Evolutionary conservation across 2,329 filamentous ascomycete species (phyloP).

Genomic region (Nothopassalora personata): DNA sequence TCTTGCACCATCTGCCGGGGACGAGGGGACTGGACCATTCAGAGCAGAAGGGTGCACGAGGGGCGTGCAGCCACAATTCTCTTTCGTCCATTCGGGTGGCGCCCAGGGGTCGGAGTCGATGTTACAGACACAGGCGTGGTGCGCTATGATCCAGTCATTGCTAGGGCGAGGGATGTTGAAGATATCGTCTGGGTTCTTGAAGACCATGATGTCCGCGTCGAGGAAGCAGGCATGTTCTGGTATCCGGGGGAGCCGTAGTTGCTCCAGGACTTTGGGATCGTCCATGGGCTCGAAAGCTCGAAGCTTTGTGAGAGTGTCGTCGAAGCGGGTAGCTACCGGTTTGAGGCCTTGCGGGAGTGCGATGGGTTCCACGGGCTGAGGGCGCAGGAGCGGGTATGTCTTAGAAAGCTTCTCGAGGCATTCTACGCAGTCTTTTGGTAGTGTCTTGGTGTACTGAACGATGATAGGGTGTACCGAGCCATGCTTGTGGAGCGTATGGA

Average conservation of each 20-base stretch:
- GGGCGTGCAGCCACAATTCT: slow-evolving; percentile 47
- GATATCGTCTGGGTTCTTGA: slow-evolving; percentile 41
- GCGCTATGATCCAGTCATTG: slow-evolving; percentile 44
- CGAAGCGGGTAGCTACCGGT: slow-evolving; percentile 48
- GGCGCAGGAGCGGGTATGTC: slow-evolving; percentile 39
- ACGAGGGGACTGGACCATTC: slow-evolving; percentile 32
- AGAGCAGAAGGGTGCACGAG: slow-evolving; percentile 36
- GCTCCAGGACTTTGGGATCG: not conserved
- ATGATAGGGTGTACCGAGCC: slow-evolving; percentile 45
- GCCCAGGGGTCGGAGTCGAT: slow-evolving; percentile 48
- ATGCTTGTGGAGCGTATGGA: slow-evolving; percentile 45
- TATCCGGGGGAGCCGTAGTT: not conserved
- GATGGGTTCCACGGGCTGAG: slow-evolving; percentile 23
- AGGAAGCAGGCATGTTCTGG: slow-evolving; percentile 45
- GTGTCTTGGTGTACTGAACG: slow-evolving; percentile 45
- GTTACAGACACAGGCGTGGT: slow-evolving; percentile 51
- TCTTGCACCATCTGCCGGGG: slow-evolving; percentile 9
- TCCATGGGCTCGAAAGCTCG: slow-evolving; percentile 46
- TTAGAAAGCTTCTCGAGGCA: slow-evolving; percentile 36
- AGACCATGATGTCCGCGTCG: slow-evolving; percentile 50
- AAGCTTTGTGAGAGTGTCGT: slow-evolving; percentile 53
- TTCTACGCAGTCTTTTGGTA: slow-evolving; percentile 41
- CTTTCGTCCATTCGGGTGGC: slow-evolving; percentile 42
- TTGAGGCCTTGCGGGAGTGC: slow-evolving; percentile 11
- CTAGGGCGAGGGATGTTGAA: slow-evolving; percentile 39